These are phyloP conservation scores for Xerocomellus chrysenteron DNA, from an alignment of 768 basidiomycete genomes.

Conservation along the genomic window DNA sequence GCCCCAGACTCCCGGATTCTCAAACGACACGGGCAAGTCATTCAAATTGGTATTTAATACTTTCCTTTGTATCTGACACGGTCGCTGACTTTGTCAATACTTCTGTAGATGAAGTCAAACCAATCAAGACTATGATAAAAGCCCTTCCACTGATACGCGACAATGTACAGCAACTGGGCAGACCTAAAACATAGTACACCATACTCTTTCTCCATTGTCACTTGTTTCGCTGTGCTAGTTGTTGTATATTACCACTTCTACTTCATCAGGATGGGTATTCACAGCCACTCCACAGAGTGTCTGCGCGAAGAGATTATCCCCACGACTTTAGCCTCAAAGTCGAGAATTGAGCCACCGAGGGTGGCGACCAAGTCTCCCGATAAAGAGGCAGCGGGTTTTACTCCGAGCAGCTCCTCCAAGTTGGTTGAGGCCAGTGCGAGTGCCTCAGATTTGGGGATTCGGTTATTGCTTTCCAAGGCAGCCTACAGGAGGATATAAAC, in stretches of 20 bases:
- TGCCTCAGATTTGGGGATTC: constrained; percentile 45
- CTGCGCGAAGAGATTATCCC: constrained; percentile 52
- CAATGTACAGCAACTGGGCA: constrained; percentile 44
- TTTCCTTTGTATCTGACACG: not conserved
- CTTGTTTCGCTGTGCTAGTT: not conserved
- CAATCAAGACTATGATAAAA: constrained; percentile 70
- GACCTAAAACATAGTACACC: constrained; percentile 8
- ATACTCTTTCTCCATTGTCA: not conserved
- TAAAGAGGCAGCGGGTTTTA: constrained; percentile 12
- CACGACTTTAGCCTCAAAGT: constrained; percentile 46
- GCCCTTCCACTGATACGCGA: constrained; percentile 63
- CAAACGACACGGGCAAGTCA: constrained; percentile 64
- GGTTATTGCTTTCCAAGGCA: constrained; percentile 38
- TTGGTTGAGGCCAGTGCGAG: constrained; percentile 54
- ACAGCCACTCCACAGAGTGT: constrained; percentile 51
- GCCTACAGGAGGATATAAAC: constrained; percentile 29
- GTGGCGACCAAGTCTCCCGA: constrained; percentile 57
- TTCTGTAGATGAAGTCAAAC: constrained; percentile 60
- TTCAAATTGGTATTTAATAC: constrained; percentile 54
- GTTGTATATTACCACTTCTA: constrained; percentile 9
- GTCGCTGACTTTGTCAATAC: not conserved
- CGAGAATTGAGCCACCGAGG: constrained; percentile 52
- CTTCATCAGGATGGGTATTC: constrained; percentile 11
- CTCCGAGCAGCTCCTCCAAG: constrained; percentile 46
- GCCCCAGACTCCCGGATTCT: constrained; percentile 40